Percentiles rank a stretch among this genome's conserved stretches.
These are phyloP conservation scores for Mucor circinelloides DNA, from an alignment of 371 early-diverging fungal genomes.

Conservation along the genomic window DNA sequence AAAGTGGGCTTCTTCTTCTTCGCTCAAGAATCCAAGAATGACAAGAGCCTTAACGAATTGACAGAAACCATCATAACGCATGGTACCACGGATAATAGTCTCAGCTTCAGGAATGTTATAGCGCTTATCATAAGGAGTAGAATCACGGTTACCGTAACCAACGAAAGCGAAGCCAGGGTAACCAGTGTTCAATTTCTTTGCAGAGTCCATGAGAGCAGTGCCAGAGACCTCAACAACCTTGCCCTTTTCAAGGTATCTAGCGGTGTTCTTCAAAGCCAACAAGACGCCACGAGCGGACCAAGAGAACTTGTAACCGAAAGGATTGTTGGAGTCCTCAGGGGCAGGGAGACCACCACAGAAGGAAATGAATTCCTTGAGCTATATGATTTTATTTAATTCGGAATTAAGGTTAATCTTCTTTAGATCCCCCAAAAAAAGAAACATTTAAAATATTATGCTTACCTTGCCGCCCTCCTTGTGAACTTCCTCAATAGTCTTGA, in stretches of 20 bases:
- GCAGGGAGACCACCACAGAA: slow-evolving; percentile 99
- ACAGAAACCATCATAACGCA: slow-evolving; percentile 93
- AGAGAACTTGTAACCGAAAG: slow-evolving; percentile 98
- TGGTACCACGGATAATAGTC: slow-evolving; percentile 93
- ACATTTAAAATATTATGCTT: slow-evolving; percentile 13
- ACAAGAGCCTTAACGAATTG: slow-evolving; percentile 92
- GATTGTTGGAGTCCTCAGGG: slow-evolving; percentile 96
- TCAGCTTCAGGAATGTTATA: slow-evolving; percentile 95
- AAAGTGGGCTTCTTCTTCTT: slow-evolving; percentile 70
- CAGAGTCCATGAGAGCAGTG: slow-evolving; percentile 86
- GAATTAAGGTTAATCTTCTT: not conserved
- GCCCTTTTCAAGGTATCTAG: slow-evolving; percentile 87
- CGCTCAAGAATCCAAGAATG: slow-evolving; percentile 90
- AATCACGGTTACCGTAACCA: slow-evolving; percentile 97
- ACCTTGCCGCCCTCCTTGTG: slow-evolving; percentile 88
- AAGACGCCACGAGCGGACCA: slow-evolving; percentile 97
- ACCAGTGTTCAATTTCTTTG: slow-evolving; percentile 79
- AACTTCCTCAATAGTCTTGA: slow-evolving; percentile 86
- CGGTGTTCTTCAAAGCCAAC: slow-evolving; percentile 91
- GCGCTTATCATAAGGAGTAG: slow-evolving; percentile 90
- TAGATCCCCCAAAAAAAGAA: not conserved
- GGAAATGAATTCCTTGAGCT: slow-evolving; percentile 85
- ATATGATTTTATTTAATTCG: slow-evolving; percentile 2
- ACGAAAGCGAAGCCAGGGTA: slow-evolving; percentile 90
- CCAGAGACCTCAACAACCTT: slow-evolving; percentile 91